A percentile compares a stretch with the other conserved stretches of the same genome.
Conservation (phyloP, 2,329 filamentous ascomycete genomes). For the Botryotinia narcissicola region DNA sequence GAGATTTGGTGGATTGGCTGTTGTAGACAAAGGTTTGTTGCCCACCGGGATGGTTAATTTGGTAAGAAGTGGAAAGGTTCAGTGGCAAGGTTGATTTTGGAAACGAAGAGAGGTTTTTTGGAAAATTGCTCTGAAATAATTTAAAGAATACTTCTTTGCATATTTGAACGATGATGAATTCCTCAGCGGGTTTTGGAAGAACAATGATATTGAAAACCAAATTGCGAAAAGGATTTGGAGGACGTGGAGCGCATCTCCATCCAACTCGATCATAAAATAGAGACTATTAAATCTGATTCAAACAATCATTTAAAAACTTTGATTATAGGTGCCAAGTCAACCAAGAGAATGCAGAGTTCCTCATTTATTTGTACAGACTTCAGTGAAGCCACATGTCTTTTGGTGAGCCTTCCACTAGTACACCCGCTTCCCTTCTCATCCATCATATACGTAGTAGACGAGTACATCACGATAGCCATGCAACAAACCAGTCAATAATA, state of each 20-base stretch:
- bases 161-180: neutral
- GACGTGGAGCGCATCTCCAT: no score
- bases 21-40: conserved; percentile 43
- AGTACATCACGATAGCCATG: neutral
- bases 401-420: neutral
- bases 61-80: conserved; percentile 40
- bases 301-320: neutral
- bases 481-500: neutral
- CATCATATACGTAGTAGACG: neutral
- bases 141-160: neutral
- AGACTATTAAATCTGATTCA: neutral
- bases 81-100: conserved; percentile 40
- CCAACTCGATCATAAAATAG: neutral
- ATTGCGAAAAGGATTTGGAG: neutral
- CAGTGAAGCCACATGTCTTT: neutral
- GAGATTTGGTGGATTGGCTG: conserved; percentile 42
- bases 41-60: conserved; percentile 44
- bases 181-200: no score
- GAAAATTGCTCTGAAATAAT: neutral
- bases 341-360: neutral
- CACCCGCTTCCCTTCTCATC: no score
- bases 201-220: neutral
- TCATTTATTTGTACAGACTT: neutral
- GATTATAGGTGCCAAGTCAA: neutral
- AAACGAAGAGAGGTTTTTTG: no score